Base-by-base conservation (phyloP, 1,284 basidiomycete genomes). In the Lentinula novae-zelandiae region DNA sequence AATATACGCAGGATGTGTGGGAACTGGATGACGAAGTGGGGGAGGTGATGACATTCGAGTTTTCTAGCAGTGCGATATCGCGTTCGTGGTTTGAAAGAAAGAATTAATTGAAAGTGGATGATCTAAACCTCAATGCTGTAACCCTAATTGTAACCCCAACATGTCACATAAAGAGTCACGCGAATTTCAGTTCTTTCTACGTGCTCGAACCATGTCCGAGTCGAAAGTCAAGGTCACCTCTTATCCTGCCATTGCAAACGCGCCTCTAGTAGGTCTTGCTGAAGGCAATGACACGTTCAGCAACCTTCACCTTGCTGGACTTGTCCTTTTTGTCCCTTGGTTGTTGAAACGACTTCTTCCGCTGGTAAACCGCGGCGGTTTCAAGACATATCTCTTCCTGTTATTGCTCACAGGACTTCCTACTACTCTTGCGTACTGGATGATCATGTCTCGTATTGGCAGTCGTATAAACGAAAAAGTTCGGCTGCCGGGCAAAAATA, bases 351-450 rank as follows among this genome's bases (percentile, higher is more conserved):
- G 85, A 61, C 76, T 91, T 67, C 75, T 91, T 36, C 92, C 94
- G 50, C 72, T 94, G 65, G 82, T 95, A 69, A 89, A 82, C 70
- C 83, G 87, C 63, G 89, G 90, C 5, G 90, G 91, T 1, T 81
- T 88, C 77, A 93, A 88, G 76, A 93, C 90, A n/a, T 95, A 92
- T 69, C 70, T 93, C 67, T 87, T 93, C 76, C 79, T 98, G 53
- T 78, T 93, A 62, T 66, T 90, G 57, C 60, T 98, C 57, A 81
- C 88, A 51, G 92, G 90, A 42, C 62, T 92, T 0, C 96, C 95
- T 22, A 82, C 91, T 62, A 84, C 92, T 2, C 72, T 98, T 60
- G 88, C 76, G 8, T 99, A 99, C 81, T 99, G 96, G 96, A 85
- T 87, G 0, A 63, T 95, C 67, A 90, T 92, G 78, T 95, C 92